A percentile compares a stretch with the other conserved stretches of the same genome.
Evolutionary conservation across 2,329 filamentous ascomycete species (phyloP).

Genomic region (Scolecobasidium constrictum): DNA sequence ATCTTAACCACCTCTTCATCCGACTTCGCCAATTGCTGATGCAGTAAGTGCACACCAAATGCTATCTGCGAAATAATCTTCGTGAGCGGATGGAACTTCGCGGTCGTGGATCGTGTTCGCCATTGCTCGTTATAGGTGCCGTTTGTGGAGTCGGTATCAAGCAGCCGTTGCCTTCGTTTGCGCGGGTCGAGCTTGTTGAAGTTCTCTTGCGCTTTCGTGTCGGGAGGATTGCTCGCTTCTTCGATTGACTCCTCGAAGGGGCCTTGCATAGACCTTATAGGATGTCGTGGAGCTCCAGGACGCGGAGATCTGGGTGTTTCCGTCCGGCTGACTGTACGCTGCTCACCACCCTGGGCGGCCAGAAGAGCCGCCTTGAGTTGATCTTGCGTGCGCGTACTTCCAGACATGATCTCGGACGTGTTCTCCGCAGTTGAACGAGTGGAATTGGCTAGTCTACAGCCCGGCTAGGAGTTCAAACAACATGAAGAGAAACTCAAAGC

Average conservation of each 20-base stretch:
- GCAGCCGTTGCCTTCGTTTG: constrained; percentile 52
- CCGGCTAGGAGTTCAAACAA: too few relatives aligned
- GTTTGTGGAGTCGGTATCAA: constrained; percentile 58
- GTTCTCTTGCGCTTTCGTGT: constrained; percentile 29
- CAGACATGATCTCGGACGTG: neutral
- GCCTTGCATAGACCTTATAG: constrained; percentile 64
- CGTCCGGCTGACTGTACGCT: neutral
- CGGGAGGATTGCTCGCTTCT: constrained; percentile 44
- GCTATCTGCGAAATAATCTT: constrained; percentile 88
- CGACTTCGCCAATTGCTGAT: constrained; percentile 78
- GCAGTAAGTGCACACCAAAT: constrained; percentile 82
- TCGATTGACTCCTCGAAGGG: constrained; percentile 75
- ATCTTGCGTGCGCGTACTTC: neutral
- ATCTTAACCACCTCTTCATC: constrained; percentile 82
- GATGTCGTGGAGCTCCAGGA: constrained; percentile 47
- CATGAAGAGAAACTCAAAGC: neutral
- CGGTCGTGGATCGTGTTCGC: constrained; percentile 59
- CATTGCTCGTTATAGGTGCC: constrained; percentile 63
- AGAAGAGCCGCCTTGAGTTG: neutral
- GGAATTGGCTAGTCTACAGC: neutral
- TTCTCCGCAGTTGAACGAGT: neutral
- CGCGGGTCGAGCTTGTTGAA: constrained; percentile 40
- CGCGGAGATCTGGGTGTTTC: neutral
- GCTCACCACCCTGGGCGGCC: neutral
- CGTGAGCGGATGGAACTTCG: constrained; percentile 75